Evolutionary conservation across 2,329 filamentous ascomycete species (phyloP).

Genomic region (Paraconiothyrium brasiliense): DNA sequence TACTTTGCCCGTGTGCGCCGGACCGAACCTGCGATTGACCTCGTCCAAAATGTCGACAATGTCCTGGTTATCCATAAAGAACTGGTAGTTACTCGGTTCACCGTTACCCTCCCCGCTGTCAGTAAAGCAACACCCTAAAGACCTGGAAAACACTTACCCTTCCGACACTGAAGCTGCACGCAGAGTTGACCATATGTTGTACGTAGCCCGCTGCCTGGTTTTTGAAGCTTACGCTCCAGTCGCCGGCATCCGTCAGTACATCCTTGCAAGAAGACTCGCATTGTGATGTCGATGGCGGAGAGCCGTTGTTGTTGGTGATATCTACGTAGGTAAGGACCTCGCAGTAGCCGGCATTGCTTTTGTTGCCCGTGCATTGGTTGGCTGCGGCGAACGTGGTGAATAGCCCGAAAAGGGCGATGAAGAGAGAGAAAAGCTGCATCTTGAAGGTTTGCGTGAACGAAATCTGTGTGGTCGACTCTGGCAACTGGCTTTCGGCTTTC

Average conservation of each 20-base stretch:
- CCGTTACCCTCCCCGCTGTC: slow-evolving; percentile 13
- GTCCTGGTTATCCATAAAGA: slow-evolving; percentile 35
- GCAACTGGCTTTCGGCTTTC: too few species aligned
- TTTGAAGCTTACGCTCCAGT: slow-evolving; percentile 31
- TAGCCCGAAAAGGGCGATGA: background rate
- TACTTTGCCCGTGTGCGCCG: slow-evolving; percentile 27
- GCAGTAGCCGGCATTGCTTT: slow-evolving; percentile 25
- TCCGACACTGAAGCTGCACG: slow-evolving; percentile 30
- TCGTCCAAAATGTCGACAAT: slow-evolving; percentile 36
- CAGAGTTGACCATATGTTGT: slow-evolving; percentile 22
- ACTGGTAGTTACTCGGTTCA: slow-evolving; percentile 25
- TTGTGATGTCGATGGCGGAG: slow-evolving; percentile 23
- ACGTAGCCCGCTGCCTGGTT: slow-evolving; percentile 30
- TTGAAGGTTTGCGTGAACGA: background rate
- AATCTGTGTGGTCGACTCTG: background rate
- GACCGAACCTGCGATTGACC: slow-evolving; percentile 28
- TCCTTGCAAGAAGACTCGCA: slow-evolving; percentile 28
- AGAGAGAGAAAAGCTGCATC: background rate
- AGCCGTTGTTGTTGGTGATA: slow-evolving; percentile 19
- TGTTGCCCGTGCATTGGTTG: slow-evolving; percentile 20
- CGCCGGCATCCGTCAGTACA: slow-evolving; percentile 30
- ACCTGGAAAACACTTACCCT: slow-evolving; percentile 1
- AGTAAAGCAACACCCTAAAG: background rate
- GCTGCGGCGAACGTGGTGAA: background rate
- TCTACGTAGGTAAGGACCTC: slow-evolving; percentile 29